Conservation (phyloP, 306 rosid species). For the Canavalia gladiata region DNA sequence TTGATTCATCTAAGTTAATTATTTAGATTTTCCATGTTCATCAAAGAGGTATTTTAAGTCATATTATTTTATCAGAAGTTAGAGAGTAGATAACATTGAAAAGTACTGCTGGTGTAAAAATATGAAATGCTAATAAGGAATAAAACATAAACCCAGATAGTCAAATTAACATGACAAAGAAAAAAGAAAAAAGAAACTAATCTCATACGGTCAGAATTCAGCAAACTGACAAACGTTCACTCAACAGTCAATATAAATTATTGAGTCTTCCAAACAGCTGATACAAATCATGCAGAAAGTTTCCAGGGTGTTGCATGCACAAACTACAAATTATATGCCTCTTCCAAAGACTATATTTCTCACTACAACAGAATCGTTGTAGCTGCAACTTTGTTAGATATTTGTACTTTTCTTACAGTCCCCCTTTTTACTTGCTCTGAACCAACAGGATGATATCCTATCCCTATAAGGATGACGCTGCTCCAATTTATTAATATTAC, state of each 20-base stretch:
- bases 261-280: conserved; percentile 26
- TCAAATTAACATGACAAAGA: conserved; percentile 14
- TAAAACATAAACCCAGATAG: conserved; percentile 4
- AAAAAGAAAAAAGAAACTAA: conserved; percentile 3
- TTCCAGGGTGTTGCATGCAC: conserved; percentile 13
- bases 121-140: not conserved
- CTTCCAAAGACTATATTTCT: not conserved
- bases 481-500: not conserved
- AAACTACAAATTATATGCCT: conserved; percentile 21
- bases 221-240: not conserved
- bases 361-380: not conserved
- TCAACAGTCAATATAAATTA: conserved; percentile 11
- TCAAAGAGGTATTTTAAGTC: conserved; percentile 7
- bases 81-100: not conserved
- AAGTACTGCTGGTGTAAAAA: not conserved
- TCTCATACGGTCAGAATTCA: conserved; percentile 20
- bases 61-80: not conserved
- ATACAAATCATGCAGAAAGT: conserved; percentile 18
- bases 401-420: not conserved
- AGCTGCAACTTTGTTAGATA: not conserved
- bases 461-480: conserved; percentile 5
- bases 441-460: conserved; percentile 22
- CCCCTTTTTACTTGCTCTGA: not conserved
- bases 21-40: not conserved
- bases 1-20: conserved; percentile 1